Base-by-base conservation (phyloP, 2,329 filamentous ascomycete species). In the Cordyceps farinosa region DNA sequence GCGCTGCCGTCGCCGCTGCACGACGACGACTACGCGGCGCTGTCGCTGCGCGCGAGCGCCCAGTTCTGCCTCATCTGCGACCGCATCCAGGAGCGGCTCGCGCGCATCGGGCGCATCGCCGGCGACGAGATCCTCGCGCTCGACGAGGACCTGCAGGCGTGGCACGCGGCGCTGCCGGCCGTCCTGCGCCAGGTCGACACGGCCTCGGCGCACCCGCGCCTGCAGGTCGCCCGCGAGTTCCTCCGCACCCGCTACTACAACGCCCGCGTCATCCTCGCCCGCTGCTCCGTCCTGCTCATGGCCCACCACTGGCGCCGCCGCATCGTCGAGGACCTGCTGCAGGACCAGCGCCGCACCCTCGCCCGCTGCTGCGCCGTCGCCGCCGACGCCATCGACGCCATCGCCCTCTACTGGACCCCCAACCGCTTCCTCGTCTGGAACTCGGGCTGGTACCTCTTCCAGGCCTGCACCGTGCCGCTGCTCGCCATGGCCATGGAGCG, bases 371-470 rank as follows among this genome's bases (percentile, higher is more conserved):
- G 72, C 42, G 38, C 51, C 15, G 69, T 74, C 2, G 69, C 72
- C 1, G 59, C 63, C 11, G 70, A 74, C 62, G 70, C 71, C n/a
- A 72, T 74, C 15, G 69, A 74, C 50, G 65, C 69, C 17, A 72
- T 71, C 36, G 70, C 71, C 2, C 65, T 73, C 6, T 69, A 73
- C 66, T 74, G 72, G 72, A 71, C 67, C 0, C 72, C 71, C 6
- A 74, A 73, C 57, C 67, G 70, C 22, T 66, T 74, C 32, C 72
- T 73, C 29, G 71, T 72, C 17, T 74, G 72, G 72, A 72, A 71
- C 64, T 69, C 69, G 13, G 69, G 67, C 1, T 74, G 71, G 72
- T 73, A 73, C 51, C 68, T 74, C 8, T 74, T 74, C 63, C 71
- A 74, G 56, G 71, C 71, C 5, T 73, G 71, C 53, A 72, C 70